Evolutionary conservation across 148 eudicot genomes (phyloP), one percentile per base, ranked within the genome.

Genomic region (Diospyros lotus): DNA sequence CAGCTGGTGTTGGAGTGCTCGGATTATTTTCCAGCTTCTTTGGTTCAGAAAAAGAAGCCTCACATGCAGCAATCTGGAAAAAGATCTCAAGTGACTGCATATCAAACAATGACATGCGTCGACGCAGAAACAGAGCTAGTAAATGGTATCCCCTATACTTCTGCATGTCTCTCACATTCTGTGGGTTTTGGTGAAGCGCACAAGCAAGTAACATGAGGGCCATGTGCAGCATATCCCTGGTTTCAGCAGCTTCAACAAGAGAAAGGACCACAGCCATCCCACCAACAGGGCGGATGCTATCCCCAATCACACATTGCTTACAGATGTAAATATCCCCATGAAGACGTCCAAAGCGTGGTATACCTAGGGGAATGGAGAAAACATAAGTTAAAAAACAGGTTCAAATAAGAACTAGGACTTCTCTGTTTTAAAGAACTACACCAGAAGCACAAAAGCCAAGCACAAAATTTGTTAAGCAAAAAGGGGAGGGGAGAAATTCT

Each of bases 61-160:
- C 98, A 73, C 99, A 96, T 75, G 99, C 99, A 82, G 99, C 99
- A 78, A 96, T 91, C 78, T 96, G 90, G 83, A 93, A 96, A 81
- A 96, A 91, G 45, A 93, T 93, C 81, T 96, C 99, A 72, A 96
- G 97, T 71, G 97, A 88, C 60, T 86, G 89, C 94, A 96, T 93
- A 84, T 96, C 99, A 81, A 96, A 93, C 76, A 91, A 80, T 69
- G 93, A 88, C 99, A 96, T 96, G 82, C 87, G 86, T 63, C 90
- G 91, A 78, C 80, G 89, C 62, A 96, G 83, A 86, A 96, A 96
- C 44, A 96, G 86, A 42, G 97, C 86, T 6, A 96, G 92, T 82
- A 96, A 87, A 82, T 96, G 99, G 82, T 96, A 96, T 62, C 98
- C 99, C 78, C 99, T 77, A 73, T 85, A 89, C 66, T 85, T 86